phyloP scores from a whole-genome alignment of 2,329 filamentous ascomycete species.

The Alternaria tenuissima region DNA sequence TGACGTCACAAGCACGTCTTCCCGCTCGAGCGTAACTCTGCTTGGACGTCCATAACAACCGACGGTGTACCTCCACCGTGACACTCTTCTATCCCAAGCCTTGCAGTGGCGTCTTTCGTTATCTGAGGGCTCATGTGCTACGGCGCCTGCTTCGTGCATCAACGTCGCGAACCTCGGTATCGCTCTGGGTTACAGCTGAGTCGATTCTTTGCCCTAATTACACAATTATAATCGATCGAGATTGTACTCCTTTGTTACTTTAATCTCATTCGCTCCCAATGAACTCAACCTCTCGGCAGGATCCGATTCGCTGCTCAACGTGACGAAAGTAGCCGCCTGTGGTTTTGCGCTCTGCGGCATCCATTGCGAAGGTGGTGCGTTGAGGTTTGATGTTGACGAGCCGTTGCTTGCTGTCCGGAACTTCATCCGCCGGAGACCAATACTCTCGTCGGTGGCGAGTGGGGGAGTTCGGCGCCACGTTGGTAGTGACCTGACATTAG shows the following conservation, averaged over 20 bases:
- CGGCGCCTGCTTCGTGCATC: neutral
- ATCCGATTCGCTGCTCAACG: slow-evolving; percentile 23
- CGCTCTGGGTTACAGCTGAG: neutral
- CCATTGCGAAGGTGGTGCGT: slow-evolving; percentile 24
- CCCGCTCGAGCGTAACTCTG: neutral
- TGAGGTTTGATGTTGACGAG: slow-evolving; percentile 29
- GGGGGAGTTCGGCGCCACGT: slow-evolving; percentile 21
- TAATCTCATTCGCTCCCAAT: slow-evolving; percentile 26
- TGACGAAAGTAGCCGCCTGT: slow-evolving; percentile 28
- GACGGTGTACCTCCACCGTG: neutral
- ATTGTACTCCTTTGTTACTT: slow-evolving; percentile 32
- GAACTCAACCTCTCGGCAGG: slow-evolving; percentile 17
- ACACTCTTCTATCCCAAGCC: neutral
- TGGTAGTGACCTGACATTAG: slow-evolving; percentile 20
- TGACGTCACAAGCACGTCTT: slow-evolving; percentile 9
- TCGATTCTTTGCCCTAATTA: neutral
- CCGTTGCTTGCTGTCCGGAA: slow-evolving; percentile 25
- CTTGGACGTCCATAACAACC: neutral
- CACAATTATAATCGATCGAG: slow-evolving; percentile 22
- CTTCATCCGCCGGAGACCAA: slow-evolving; percentile 27
- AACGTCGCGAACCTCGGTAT: neutral
- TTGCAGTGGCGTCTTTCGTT: neutral
- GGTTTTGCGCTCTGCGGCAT: slow-evolving; percentile 16
- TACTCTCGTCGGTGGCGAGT: slow-evolving; percentile 14
- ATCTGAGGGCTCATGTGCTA: neutral